Evolutionary conservation across 345 rosid genomes (phyloP).

Genomic region (Rhodamnia argentea): DNA sequence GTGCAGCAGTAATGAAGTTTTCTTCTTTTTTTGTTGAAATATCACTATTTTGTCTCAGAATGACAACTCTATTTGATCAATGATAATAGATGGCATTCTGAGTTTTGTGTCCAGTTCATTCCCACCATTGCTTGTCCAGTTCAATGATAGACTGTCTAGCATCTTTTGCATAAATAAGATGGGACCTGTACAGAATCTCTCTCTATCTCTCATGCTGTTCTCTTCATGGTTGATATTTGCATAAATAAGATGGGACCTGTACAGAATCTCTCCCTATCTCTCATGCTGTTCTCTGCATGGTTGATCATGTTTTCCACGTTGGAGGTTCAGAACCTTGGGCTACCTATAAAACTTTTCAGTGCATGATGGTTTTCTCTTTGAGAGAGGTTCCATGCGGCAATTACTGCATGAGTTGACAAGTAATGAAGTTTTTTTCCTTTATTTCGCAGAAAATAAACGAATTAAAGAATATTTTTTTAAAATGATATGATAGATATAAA

Average conservation of each 20-base stretch:
- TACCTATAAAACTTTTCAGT: not conserved
- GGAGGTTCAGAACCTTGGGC: not conserved
- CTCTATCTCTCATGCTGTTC: not conserved
- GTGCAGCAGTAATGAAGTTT: slow-evolving; percentile 9
- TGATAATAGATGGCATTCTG: not conserved
- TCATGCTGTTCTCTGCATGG: not conserved
- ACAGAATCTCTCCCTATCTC: not conserved
- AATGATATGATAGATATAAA: not conserved
- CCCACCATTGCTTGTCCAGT: not conserved
- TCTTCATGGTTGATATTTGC: not conserved
- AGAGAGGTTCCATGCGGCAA: not conserved
- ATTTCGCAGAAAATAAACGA: not conserved
- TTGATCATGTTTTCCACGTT: not conserved
- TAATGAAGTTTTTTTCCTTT: not conserved
- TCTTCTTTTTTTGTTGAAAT: not conserved
- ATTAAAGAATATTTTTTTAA: not conserved
- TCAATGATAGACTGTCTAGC: not conserved
- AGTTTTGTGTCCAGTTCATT: not conserved
- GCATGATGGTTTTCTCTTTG: not conserved
- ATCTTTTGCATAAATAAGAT: not conserved
- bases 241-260: not conserved
- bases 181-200: not conserved
- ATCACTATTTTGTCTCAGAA: not conserved
- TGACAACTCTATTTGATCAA: not conserved
- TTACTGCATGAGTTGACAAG: not conserved